Conservation (phyloP, 106 monocot genomes). For the Triglochin maritima region DNA sequence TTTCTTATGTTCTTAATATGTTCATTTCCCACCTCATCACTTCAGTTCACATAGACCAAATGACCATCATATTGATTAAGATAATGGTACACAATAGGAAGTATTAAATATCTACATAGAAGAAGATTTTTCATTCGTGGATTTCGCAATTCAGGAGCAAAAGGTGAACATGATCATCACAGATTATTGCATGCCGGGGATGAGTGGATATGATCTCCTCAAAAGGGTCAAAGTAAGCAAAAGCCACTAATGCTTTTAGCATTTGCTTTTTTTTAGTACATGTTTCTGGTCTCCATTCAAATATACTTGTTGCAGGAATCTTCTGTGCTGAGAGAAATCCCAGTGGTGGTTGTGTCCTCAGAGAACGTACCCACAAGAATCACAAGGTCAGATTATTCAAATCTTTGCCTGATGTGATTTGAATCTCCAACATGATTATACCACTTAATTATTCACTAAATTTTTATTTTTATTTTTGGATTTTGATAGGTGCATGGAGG, state of each 20-base stretch:
- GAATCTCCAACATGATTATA: neutral
- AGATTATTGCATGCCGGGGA: constrained; percentile 95
- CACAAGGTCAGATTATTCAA: constrained; percentile 17
- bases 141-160: constrained; percentile 18
- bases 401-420: neutral
- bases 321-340: constrained; percentile 47
- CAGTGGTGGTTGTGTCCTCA: constrained; percentile 80
- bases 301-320: constrained; percentile 32
- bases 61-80: neutral
- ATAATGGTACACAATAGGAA: neutral
- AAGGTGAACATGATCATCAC: constrained; percentile 83
- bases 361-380: constrained; percentile 65
- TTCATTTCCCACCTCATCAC: neutral
- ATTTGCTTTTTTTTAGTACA: neutral
- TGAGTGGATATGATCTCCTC: constrained; percentile 89
- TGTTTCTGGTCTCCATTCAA: neutral
- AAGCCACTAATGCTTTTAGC: neutral
- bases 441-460: neutral
- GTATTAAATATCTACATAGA: too few species aligned
- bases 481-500: constrained; percentile 38
- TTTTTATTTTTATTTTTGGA: neutral
- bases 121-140: neutral
- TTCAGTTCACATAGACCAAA: neutral
- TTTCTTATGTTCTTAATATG: neutral
- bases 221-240: constrained; percentile 52